A percentile compares a stretch with the other conserved stretches of the same genome.
These are phyloP conservation scores for Rosa lucieae DNA, from an alignment of 306 rosid species.

Conservation along the genomic window DNA sequence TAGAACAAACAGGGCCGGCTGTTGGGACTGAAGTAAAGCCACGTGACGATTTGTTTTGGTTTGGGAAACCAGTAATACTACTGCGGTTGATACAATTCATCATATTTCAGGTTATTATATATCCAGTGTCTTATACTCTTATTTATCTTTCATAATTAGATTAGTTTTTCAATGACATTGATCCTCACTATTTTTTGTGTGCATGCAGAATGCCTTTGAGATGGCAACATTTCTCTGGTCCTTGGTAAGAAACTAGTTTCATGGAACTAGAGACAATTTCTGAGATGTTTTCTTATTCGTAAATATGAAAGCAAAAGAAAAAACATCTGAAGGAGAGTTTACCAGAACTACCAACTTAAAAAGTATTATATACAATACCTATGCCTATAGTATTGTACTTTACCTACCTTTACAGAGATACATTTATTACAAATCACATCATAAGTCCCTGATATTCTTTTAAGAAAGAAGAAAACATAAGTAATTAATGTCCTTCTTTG, in stretches of 20 bases:
- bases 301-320: not conserved
- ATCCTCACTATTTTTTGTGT: slow-evolving; percentile 22
- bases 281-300: not conserved
- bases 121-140: not conserved
- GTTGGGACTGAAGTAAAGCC: slow-evolving; percentile 77
- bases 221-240: slow-evolving; percentile 96
- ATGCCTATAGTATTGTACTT: not conserved
- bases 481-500: not conserved
- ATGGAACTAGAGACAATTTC: not conserved
- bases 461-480: too few species aligned
- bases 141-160: not conserved
- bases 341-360: not conserved
- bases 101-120: slow-evolving; percentile 73
- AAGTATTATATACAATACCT: not conserved
- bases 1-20: slow-evolving; percentile 60
- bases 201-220: slow-evolving; percentile 92
- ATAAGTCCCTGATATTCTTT: too few species aligned
- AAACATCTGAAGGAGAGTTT: not conserved
- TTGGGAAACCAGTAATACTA: slow-evolving; percentile 72
- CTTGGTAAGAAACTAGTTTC: slow-evolving; percentile 55
- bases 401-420: not conserved
- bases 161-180: slow-evolving; percentile 2
- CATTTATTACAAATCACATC: not conserved
- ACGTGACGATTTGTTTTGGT: slow-evolving; percentile 86
- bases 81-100: slow-evolving; percentile 87